phyloP scores from a whole-genome alignment of 257 asterid genomes.

The Prunella vulgaris region DNA sequence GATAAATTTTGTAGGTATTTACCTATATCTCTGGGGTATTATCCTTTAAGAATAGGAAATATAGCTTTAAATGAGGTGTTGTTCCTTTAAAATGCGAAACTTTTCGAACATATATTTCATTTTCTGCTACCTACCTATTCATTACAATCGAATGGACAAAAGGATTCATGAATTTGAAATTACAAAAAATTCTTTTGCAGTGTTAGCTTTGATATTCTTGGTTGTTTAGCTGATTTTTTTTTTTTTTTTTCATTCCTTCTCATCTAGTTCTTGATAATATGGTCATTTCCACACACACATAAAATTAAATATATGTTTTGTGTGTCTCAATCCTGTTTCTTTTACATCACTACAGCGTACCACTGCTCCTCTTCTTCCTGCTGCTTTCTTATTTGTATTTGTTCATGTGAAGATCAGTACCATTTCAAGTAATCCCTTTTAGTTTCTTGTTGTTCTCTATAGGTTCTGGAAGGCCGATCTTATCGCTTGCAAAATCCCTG shows the following conservation, averaged over 20 bases:
- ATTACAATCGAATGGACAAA: neutral
- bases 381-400: neutral
- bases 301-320: neutral
- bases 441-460: slow-evolving; percentile 15
- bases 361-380: neutral
- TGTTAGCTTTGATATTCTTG: neutral
- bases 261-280: neutral
- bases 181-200: neutral
- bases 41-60: neutral
- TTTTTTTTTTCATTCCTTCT: neutral
- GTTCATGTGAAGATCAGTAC: neutral
- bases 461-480: slow-evolving; percentile 95
- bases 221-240: neutral
- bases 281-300: neutral
- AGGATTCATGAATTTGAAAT: neutral
- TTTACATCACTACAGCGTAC: neutral
- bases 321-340: neutral
- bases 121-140: neutral
- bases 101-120: neutral
- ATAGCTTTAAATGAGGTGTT: neutral
- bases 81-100: neutral
- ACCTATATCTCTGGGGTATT: neutral
- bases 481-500: slow-evolving; percentile 84
- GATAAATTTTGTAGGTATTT: neutral
- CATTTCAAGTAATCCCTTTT: neutral